Conservation (phyloP, 139 green algal species). For the Coccomyxa sp. region DNA sequence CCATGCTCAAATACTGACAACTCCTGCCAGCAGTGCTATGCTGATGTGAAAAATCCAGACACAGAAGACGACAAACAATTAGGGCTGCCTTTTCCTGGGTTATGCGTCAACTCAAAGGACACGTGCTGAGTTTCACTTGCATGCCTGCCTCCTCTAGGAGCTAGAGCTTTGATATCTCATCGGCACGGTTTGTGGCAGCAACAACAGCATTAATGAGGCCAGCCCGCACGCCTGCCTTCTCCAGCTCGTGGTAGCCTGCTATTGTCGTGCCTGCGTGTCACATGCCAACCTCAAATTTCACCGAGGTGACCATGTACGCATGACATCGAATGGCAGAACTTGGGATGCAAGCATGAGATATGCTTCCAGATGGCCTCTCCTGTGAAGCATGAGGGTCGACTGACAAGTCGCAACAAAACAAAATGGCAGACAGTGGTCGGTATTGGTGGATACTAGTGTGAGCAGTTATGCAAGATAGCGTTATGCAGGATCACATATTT, state of each 20-base stretch:
- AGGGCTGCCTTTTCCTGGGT: background rate
- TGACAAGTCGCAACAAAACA: background rate
- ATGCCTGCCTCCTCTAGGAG: background rate
- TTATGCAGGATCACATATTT: too few relatives aligned
- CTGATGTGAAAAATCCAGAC: background rate
- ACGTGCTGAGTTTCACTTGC: background rate
- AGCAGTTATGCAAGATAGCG: too few relatives aligned
- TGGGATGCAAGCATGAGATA: background rate
- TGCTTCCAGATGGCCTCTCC: background rate
- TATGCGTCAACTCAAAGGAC: background rate
- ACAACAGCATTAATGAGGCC: constrained; percentile 89
- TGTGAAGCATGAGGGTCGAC: background rate
- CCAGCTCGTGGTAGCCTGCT: constrained; percentile 85
- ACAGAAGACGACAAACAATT: background rate
- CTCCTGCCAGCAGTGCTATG: background rate
- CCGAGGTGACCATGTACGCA: background rate
- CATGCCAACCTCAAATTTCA: background rate
- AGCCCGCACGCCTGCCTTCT: constrained; percentile 74
- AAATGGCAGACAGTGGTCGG: too few relatives aligned
- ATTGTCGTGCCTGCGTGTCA: constrained; percentile 82
- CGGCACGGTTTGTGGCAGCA: constrained; percentile 68
- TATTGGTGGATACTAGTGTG: too few relatives aligned
- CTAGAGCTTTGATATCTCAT: constrained; percentile 62
- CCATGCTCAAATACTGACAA: background rate
- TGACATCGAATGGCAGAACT: background rate